phyloP scores from a whole-genome alignment of 805 yeast species.

The Phaffomyces opuntiae region DNA sequence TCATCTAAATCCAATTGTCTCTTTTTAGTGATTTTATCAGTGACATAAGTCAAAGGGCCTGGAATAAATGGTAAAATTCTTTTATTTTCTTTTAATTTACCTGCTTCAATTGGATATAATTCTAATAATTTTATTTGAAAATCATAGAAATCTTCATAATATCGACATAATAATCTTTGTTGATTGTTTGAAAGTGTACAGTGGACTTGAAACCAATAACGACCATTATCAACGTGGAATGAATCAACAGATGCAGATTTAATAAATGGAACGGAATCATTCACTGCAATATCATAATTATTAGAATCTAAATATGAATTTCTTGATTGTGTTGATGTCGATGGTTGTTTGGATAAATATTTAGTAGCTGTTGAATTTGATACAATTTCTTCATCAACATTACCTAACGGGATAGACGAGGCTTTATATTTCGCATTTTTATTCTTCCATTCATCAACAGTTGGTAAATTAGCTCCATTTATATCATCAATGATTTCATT shows the following conservation, averaged over 20 bases:
- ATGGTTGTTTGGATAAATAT: neutral
- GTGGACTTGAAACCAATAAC: constrained; percentile 79
- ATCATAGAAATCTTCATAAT: constrained; percentile 93
- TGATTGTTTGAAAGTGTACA: constrained; percentile 66
- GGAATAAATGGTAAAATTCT: constrained; percentile 91
- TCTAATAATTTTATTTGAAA: constrained; percentile 79
- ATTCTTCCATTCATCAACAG: constrained; percentile 93
- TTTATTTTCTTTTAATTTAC: constrained; percentile 61
- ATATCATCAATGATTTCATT: constrained; percentile 54
- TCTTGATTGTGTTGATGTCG: neutral
- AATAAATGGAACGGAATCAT: constrained; percentile 18
- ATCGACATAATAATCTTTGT: constrained; percentile 69
- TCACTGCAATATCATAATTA: constrained; percentile 4
- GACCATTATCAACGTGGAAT: constrained; percentile 73
- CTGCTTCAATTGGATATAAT: constrained; percentile 88
- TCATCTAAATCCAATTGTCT: constrained; percentile 49
- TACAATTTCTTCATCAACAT: constrained; percentile 32
- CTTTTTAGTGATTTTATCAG: constrained; percentile 59
- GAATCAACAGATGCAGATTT: constrained; percentile 64
- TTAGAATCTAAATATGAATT: no score
- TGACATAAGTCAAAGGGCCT: constrained; percentile 89
- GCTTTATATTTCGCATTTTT: constrained; percentile 91
- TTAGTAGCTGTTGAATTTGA: constrained; percentile 2
- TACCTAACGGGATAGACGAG: constrained; percentile 68
- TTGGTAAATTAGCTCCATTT: constrained; percentile 65